These are phyloP conservation scores for Auriscalpium vulgare DNA, from an alignment of 768 basidiomycete species.

Conservation along the genomic window DNA sequence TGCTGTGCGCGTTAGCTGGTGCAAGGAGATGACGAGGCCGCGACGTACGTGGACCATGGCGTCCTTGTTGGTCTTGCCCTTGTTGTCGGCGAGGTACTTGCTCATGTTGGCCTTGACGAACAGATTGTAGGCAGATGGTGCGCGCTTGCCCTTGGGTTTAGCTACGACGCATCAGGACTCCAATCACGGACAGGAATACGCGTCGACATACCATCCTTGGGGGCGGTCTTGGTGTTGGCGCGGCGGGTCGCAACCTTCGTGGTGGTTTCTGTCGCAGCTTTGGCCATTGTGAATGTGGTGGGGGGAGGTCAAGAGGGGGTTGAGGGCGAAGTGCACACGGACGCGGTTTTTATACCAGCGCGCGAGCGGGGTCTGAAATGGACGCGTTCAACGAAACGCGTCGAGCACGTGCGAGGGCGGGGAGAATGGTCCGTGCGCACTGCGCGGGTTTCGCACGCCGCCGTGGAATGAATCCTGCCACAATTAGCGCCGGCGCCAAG, in stretches of 20 bases:
- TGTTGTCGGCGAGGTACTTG: slow-evolving; percentile 47
- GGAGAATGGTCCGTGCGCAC: slow-evolving; percentile 8
- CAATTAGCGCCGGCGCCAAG: not conserved
- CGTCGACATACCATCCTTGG: slow-evolving; percentile 22
- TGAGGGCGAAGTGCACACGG: not conserved
- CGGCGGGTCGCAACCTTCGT: slow-evolving; percentile 52
- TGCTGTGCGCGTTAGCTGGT: slow-evolving; percentile 15
- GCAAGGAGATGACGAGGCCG: not conserved
- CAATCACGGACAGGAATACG: slow-evolving; percentile 6
- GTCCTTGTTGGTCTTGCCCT: slow-evolving; percentile 40
- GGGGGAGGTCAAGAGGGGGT: not conserved
- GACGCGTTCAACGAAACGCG: slow-evolving; percentile 15
- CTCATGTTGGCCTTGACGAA: slow-evolving; percentile 52
- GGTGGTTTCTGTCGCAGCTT: slow-evolving; percentile 41
- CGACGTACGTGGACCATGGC: slow-evolving; percentile 39
- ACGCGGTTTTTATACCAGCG: slow-evolving; percentile 3
- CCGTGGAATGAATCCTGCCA: not conserved
- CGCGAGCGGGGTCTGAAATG: slow-evolving; percentile 17
- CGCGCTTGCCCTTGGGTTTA: slow-evolving; percentile 40
- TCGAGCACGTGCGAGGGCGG: slow-evolving; percentile 3
- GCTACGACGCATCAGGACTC: not conserved
- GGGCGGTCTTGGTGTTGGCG: slow-evolving; percentile 36
- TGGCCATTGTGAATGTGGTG: slow-evolving; percentile 34
- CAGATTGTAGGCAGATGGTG: slow-evolving; percentile 51
- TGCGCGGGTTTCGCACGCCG: not conserved